Percentiles rank a stretch among this genome's conserved stretches.
Conservation (phyloP, 495 filamentous ascomycete species). For the Penicillium riverlandense region DNA sequence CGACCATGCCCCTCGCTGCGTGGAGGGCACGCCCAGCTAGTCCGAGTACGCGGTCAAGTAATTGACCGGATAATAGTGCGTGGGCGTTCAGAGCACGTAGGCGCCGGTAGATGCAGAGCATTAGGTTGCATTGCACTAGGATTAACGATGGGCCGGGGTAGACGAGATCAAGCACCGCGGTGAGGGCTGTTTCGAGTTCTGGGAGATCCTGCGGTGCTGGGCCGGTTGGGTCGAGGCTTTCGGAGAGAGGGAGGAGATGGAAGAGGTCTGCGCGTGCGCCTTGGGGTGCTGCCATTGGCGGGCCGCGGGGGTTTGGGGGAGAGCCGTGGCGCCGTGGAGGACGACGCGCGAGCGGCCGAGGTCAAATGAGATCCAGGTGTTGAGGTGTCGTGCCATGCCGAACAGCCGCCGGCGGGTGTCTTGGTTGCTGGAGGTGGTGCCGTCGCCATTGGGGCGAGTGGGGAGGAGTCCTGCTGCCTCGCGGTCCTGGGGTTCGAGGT, state of each 20-base stretch:
- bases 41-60: conserved; percentile 29
- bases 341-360: conserved; percentile 45
- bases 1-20: conserved; percentile 33
- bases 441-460: conserved; percentile 3
- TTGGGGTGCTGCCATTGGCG: conserved; percentile 8
- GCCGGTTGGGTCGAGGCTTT: conserved; percentile 37
- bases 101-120: conserved; percentile 46
- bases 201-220: conserved; percentile 19
- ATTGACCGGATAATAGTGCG: conserved; percentile 17
- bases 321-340: conserved; percentile 33
- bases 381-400: conserved; percentile 44
- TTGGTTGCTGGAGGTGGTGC: conserved; percentile 17
- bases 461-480: conserved; percentile 7
- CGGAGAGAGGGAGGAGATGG: conserved; percentile 36
- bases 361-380: conserved; percentile 46
- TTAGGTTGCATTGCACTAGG: conserved; percentile 44
- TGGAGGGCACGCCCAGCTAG: conserved; percentile 26
- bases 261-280: conserved; percentile 23
- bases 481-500: conserved; percentile 30
- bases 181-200: conserved; percentile 31
- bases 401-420: conserved; percentile 38
- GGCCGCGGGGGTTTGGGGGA: conserved; percentile 9
- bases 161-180: conserved; percentile 27
- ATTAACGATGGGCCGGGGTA: conserved; percentile 30
- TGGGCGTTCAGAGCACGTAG: conserved; percentile 37